Evolutionary conservation across 371 early-diverging fungal species (phyloP).

Genomic region (Mucor sp.): DNA sequence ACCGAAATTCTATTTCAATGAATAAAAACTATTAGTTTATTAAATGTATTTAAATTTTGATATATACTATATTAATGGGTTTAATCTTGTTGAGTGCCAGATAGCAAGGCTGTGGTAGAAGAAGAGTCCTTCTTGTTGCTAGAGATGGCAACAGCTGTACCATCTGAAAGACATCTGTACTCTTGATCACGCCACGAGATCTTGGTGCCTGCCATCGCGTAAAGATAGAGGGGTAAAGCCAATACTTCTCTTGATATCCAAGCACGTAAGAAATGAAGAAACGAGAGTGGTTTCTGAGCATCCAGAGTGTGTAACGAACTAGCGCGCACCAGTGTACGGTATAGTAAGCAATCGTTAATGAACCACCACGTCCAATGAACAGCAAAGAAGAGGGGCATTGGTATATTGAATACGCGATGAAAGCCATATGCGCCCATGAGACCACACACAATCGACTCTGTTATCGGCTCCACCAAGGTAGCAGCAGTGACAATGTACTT

Average conservation of each 20-base stretch:
- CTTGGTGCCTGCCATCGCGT: conserved; percentile 78
- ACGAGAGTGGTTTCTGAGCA: conserved; percentile 11
- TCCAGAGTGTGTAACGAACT: conserved; percentile 22
- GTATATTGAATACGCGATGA: conserved; percentile 44
- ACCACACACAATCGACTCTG: conserved; percentile 85
- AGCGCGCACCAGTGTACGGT: conserved; percentile 46
- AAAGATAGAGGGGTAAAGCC: conserved; percentile 82
- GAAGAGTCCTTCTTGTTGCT: not conserved
- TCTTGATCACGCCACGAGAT: conserved; percentile 86
- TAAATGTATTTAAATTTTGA: not conserved
- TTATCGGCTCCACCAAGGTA: conserved; percentile 88
- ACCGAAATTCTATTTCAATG: not conserved
- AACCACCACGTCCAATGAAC: conserved; percentile 80
- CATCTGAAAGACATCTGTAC: conserved; percentile 57
- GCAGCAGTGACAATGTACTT: conserved; percentile 88
- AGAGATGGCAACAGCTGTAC: conserved; percentile 52
- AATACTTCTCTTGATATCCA: conserved; percentile 81
- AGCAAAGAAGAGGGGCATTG: conserved; percentile 54
- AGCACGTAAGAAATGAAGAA: conserved; percentile 46
- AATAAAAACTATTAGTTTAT: not conserved
- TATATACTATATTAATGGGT: not conserved
- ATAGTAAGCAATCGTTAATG: conserved; percentile 63
- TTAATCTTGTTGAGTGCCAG: not conserved
- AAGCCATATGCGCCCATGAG: conserved; percentile 69
- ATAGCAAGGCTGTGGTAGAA: not conserved